Evolutionary conservation across 1,284 basidiomycete genomes (phyloP).

Genomic region (Malassezia pachydermatis): DNA sequence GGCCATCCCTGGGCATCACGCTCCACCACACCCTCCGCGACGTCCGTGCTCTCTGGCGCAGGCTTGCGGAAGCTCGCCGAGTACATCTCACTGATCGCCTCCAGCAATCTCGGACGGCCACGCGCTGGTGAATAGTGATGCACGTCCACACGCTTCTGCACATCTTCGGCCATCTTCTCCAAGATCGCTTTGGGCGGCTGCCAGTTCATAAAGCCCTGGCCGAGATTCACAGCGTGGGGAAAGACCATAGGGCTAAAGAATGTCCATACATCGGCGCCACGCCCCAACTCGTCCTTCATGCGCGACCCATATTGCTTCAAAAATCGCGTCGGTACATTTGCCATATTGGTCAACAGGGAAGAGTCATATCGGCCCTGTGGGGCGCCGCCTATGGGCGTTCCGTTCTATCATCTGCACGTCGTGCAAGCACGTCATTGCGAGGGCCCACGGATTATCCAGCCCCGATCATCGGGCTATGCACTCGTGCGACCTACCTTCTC

Average conservation of each 20-base stretch:
- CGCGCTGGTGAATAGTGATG: constrained; percentile 46
- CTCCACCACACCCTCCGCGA: not conserved
- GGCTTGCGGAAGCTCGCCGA: constrained; percentile 28
- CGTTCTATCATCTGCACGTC: too few species aligned
- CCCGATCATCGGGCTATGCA: too few species aligned
- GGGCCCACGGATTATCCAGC: too few species aligned
- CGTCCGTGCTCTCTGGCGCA: constrained; percentile 4
- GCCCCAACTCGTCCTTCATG: constrained; percentile 28
- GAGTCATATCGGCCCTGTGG: too few species aligned
- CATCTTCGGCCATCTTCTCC: constrained; percentile 23
- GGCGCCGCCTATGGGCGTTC: not conserved
- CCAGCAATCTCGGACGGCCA: constrained; percentile 32
- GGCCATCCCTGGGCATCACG: constrained; percentile 12
- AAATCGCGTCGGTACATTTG: constrained; percentile 21
- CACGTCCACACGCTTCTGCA: constrained; percentile 28
- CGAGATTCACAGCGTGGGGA: constrained; percentile 43
- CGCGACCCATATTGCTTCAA: constrained; percentile 22
- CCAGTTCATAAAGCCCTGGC: constrained; percentile 48
- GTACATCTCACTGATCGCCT: constrained; percentile 33
- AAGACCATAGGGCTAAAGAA: constrained; percentile 44
- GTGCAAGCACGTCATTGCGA: too few species aligned
- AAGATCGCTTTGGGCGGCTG: constrained; percentile 34
- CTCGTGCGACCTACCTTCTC: too few species aligned
- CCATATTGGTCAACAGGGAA: not conserved
- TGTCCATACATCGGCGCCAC: constrained; percentile 43